phyloP scores from a whole-genome alignment of 2,329 filamentous ascomycete species.

The Periconia digitata region DNA sequence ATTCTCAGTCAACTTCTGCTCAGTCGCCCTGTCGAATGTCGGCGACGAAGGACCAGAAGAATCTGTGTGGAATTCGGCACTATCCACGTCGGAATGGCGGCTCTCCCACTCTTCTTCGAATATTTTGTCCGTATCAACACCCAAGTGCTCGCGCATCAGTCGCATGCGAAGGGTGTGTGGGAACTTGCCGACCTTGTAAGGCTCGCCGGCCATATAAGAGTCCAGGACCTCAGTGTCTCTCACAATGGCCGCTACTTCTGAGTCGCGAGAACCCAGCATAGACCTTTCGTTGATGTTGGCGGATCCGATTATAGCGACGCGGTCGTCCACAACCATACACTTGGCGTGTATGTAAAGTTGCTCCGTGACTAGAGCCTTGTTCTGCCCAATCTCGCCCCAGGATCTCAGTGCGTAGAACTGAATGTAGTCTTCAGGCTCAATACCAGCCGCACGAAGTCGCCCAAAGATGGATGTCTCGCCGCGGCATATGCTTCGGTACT shows the following conservation, averaged over 20 bases:
- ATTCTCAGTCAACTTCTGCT: constrained; percentile 44
- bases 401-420: constrained; percentile 90
- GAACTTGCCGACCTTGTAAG: constrained; percentile 88
- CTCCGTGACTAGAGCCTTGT: constrained; percentile 84
- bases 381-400: constrained; percentile 87
- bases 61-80: constrained; percentile 59
- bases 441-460: constrained; percentile 72
- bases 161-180: constrained; percentile 90
- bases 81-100: constrained; percentile 59
- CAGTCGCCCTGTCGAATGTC: constrained; percentile 35
- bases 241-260: constrained; percentile 86
- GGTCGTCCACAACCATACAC: constrained; percentile 92
- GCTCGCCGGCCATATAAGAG: constrained; percentile 87
- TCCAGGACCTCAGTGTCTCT: constrained; percentile 90
- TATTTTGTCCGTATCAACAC: constrained; percentile 91
- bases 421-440: constrained; percentile 94
- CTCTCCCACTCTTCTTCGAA: constrained; percentile 38
- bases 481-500: constrained; percentile 93
- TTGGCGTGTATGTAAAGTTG: constrained; percentile 99
- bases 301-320: constrained; percentile 89
- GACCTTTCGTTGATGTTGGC: constrained; percentile 99
- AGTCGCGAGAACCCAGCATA: constrained; percentile 89
- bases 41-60: constrained; percentile 37
- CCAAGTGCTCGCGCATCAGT: constrained; percentile 94
- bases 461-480: constrained; percentile 92